phyloP scores from a whole-genome alignment of 1,139 yeast genomes.

The Yamadazyma sp. region DNA sequence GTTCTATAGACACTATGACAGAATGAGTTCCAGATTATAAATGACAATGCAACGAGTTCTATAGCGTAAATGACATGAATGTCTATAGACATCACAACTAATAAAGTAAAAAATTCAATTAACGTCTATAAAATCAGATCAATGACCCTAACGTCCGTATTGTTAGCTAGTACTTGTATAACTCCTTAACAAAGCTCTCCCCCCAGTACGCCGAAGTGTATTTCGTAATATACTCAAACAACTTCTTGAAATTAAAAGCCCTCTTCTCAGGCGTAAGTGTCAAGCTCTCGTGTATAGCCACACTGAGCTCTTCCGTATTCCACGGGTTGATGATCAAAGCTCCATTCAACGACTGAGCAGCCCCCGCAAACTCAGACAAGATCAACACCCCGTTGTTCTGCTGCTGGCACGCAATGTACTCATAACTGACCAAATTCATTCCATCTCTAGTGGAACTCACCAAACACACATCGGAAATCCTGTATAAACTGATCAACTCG shows the following conservation, averaged over 20 bases:
- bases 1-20: too few species aligned
- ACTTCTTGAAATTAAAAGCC: conserved; percentile 71
- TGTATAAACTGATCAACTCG: conserved; percentile 85
- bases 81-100: too few species aligned
- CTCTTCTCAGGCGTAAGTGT: conserved; percentile 83
- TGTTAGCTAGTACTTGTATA: conserved; percentile 48
- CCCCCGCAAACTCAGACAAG: conserved; percentile 94
- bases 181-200: conserved; percentile 88
- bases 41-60: too few species aligned
- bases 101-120: too few species aligned
- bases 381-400: conserved; percentile 83
- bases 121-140: too few species aligned
- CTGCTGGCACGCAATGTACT: conserved; percentile 94
- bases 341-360: conserved; percentile 97
- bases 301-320: conserved; percentile 93
- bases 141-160: too few species aligned
- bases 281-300: conserved; percentile 81
- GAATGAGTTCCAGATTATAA: too few species aligned
- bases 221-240: conserved; percentile 84
- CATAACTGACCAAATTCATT: conserved; percentile 95
- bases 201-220: conserved; percentile 98
- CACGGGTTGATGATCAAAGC: conserved; percentile 94
- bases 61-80: too few species aligned
- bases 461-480: conserved; percentile 84
- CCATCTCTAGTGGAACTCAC: conserved; percentile 97